Percentiles rank a stretch among this genome's conserved stretches.
Conservation (phyloP, 2,329 filamentous ascomycete species). For the Thielaviopsis euricoi region DNA sequence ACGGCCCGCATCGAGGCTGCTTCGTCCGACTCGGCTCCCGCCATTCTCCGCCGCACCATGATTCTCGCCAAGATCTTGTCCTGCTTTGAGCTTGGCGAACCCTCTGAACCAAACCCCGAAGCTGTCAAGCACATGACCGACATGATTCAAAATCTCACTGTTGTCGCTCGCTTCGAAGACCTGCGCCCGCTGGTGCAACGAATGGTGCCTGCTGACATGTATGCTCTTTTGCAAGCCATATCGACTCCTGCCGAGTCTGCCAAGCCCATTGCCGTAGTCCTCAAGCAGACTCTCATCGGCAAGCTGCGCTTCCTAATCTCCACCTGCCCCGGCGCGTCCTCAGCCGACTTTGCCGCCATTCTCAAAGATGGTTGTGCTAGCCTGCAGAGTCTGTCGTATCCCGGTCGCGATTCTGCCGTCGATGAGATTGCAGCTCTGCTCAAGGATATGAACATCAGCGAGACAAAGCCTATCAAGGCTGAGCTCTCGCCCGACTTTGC, state of each 20-base stretch:
- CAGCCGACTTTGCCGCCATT: conserved; percentile 24
- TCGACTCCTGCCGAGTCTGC: conserved; percentile 22
- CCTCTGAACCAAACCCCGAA: background rate
- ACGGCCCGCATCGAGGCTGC: conserved; percentile 18
- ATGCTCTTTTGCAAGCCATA: conserved; percentile 17
- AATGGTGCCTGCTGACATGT: conserved; percentile 3
- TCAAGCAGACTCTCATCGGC: background rate
- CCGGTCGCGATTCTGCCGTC: conserved; percentile 10
- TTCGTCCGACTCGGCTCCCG: conserved; percentile 17
- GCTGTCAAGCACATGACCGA: conserved; percentile 7
- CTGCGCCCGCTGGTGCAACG: conserved; percentile 9
- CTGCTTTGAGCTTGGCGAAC: conserved; percentile 20
- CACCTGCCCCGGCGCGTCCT: conserved; percentile 29
- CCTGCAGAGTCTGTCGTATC: conserved; percentile 5
- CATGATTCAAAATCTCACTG: conserved; percentile 9
- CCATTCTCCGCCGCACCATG: conserved; percentile 25
- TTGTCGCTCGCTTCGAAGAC: conserved; percentile 10
- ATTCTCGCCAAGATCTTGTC: conserved; percentile 23
- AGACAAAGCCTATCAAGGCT: conserved; percentile 4
- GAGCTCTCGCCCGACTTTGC: conserved; percentile 12
- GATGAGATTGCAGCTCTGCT: conserved; percentile 7
- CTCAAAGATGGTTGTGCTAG: conserved; percentile 15
- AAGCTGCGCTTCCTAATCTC: conserved; percentile 23
- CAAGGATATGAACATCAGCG: conserved; percentile 3
- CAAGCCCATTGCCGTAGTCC: conserved; percentile 15